phyloP scores from a whole-genome alignment of 2,329 filamentous ascomycete species.

The Ophiosphaerella narmari region DNA sequence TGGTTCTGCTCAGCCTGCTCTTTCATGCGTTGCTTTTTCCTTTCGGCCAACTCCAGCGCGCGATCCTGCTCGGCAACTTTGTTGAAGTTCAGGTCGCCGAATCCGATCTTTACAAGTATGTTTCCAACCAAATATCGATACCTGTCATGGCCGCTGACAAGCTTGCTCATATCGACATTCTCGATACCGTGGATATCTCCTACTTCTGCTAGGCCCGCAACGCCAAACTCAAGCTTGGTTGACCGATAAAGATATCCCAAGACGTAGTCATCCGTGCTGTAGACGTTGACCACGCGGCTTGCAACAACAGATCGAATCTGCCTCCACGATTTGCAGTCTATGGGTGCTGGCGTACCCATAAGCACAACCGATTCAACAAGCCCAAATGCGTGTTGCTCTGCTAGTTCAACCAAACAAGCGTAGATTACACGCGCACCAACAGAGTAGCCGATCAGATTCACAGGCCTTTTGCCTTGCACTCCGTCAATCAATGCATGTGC shows the following conservation, averaged over 20 bases:
- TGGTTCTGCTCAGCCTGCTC: slow-evolving; percentile 23
- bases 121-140: slow-evolving; percentile 55
- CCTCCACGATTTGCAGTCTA: slow-evolving; percentile 72
- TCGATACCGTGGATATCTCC: slow-evolving; percentile 67
- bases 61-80: slow-evolving; percentile 51
- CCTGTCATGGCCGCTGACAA: slow-evolving; percentile 54
- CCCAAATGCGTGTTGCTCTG: slow-evolving; percentile 78
- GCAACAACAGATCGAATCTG: slow-evolving; percentile 76
- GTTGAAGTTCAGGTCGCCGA: slow-evolving; percentile 54
- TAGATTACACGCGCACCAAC: slow-evolving; percentile 81
- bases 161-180: slow-evolving; percentile 56
- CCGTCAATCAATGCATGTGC: slow-evolving; percentile 80
- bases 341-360: slow-evolving; percentile 79
- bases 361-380: slow-evolving; percentile 81
- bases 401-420: slow-evolving; percentile 74
- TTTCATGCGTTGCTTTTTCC: slow-evolving; percentile 41
- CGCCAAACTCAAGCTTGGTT: slow-evolving; percentile 77
- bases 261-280: slow-evolving; percentile 83
- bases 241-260: slow-evolving; percentile 84
- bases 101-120: slow-evolving; percentile 54
- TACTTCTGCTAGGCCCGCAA: slow-evolving; percentile 79
- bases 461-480: slow-evolving; percentile 77
- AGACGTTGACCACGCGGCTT: slow-evolving; percentile 83
- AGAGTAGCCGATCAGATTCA: slow-evolving; percentile 81
- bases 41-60: slow-evolving; percentile 34